These are phyloP conservation scores for Fraxinus angustifolia DNA, from an alignment of 305 asterid genomes.

Conservation along the genomic window DNA sequence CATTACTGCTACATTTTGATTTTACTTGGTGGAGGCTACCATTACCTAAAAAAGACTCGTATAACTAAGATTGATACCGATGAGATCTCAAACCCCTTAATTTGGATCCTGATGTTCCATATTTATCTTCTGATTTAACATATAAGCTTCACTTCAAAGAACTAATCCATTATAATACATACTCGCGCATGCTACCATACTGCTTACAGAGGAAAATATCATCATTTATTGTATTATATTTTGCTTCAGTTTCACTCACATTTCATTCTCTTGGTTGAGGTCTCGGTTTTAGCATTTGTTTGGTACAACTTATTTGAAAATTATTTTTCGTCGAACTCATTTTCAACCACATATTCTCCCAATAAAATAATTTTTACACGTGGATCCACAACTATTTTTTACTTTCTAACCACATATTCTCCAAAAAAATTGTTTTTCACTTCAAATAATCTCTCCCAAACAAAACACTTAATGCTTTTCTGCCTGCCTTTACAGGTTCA, in stretches of 20 bases:
- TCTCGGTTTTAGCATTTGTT: slow-evolving; percentile 12
- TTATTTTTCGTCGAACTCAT: neutral
- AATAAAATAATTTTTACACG: neutral
- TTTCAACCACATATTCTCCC: neutral
- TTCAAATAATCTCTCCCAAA: neutral
- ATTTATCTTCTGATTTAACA: slow-evolving; percentile 3
- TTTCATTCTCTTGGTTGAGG: slow-evolving; percentile 19
- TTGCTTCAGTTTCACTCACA: slow-evolving; percentile 15
- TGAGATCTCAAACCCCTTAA: neutral
- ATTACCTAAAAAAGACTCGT: slow-evolving; percentile 16
- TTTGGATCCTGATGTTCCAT: slow-evolving; percentile 9
- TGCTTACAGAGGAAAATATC: slow-evolving; percentile 15
- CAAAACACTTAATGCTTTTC: slow-evolving; percentile 4
- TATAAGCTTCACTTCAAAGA: neutral
- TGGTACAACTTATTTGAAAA: neutral
- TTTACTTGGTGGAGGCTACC: slow-evolving; percentile 6
- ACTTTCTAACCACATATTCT: neutral
- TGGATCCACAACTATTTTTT: neutral
- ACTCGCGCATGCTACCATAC: slow-evolving; percentile 4
- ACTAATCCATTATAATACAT: slow-evolving; percentile 8
- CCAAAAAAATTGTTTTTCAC: neutral
- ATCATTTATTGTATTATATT: slow-evolving; percentile 5
- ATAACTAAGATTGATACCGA: neutral
- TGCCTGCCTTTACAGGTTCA: slow-evolving; percentile 52
- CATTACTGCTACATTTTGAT: neutral